Evolutionary conservation across 768 basidiomycete genomes (phyloP), one percentile per base, ranked within the genome.

Genomic region (Suillus fuscotomentosus): DNA sequence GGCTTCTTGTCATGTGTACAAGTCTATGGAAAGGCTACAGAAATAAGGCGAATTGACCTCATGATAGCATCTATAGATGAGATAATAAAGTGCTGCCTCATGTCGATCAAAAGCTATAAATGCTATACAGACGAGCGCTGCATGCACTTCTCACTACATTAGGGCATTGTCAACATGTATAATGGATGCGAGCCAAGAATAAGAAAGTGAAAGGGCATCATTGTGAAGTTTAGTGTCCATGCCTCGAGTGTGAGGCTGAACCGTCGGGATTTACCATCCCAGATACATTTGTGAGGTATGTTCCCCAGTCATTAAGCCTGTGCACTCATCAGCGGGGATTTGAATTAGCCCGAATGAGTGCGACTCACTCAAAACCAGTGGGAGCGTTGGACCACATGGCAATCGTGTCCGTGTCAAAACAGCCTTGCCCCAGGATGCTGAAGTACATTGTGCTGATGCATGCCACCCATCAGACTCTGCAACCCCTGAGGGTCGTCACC

Each of bases 321-420:
- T 42, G 48, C 0, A 61, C 42, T 42, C 27, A 47, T 63, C 60
- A 69, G 59, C 63, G 56, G 7, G 5, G 27, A 27, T 50, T 50
- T 24, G 13, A 47, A 24, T 31, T 41, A 20, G 5, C 24, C 17
- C 17, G 11, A 20, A 59, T 9, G 38, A 53, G 51, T n/a, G 53
- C 5, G 3, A 79, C 86, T 68, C 69, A 89, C 88, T 86, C 86
- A 62, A 87, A 87, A 22, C 82, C 81, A 14, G 81, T 80, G 15
- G 87, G 86, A 27, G 86, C 85, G 60, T 77, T 80, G 13, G 86
- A 84, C 88, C 87, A 90, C 83, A 88, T 85, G 15, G 80, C 78
- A 68, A 88, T 80, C 53, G 82, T 82, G 62, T 84, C 83, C 62
- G 77, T 74, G 67, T 87, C 82, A 71, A 82, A 74, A 65, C 64